Evolutionary conservation across 2,329 filamentous ascomycete species (phyloP).

Genomic region (Ceratocystis cubensis): DNA sequence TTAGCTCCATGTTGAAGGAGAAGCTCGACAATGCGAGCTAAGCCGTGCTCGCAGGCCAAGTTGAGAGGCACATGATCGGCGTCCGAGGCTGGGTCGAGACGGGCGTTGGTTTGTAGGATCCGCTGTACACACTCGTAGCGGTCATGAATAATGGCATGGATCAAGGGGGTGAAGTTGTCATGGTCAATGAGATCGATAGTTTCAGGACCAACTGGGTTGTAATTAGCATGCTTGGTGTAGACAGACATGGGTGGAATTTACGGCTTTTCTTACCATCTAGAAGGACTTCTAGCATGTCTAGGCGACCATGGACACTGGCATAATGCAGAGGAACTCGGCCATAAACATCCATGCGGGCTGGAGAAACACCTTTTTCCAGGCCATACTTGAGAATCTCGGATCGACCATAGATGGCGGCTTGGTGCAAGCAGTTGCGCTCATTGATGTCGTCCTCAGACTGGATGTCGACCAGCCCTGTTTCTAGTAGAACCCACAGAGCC

Average conservation of each 20-base stretch:
- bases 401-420: conserved; percentile 90
- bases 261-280: conserved; percentile 41
- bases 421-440: conserved; percentile 88
- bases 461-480: conserved; percentile 75
- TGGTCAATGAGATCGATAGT: conserved; percentile 86
- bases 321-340: conserved; percentile 89
- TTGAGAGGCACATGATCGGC: conserved; percentile 90
- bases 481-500: conserved; percentile 62
- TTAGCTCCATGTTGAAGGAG: conserved; percentile 67
- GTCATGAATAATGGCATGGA: conserved; percentile 86
- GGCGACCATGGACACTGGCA: conserved; percentile 83
- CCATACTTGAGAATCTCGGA: conserved; percentile 63
- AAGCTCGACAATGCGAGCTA: conserved; percentile 69
- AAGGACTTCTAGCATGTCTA: conserved; percentile 68
- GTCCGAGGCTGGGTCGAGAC: conserved; percentile 73
- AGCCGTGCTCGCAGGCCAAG: conserved; percentile 86
- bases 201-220: conserved; percentile 46
- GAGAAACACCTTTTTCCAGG: conserved; percentile 61
- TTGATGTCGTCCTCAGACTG: conserved; percentile 95
- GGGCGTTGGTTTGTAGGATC: conserved; percentile 64
- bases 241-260: background rate
- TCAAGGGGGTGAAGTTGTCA: conserved; percentile 92
- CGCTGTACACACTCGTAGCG: conserved; percentile 68
- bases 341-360: conserved; percentile 78
- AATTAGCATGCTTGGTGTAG: background rate